Percentiles rank a stretch among this genome's conserved stretches.
Conservation (phyloP, 1,139 yeast species). For the Magnusiomyces suaveolens region DNA sequence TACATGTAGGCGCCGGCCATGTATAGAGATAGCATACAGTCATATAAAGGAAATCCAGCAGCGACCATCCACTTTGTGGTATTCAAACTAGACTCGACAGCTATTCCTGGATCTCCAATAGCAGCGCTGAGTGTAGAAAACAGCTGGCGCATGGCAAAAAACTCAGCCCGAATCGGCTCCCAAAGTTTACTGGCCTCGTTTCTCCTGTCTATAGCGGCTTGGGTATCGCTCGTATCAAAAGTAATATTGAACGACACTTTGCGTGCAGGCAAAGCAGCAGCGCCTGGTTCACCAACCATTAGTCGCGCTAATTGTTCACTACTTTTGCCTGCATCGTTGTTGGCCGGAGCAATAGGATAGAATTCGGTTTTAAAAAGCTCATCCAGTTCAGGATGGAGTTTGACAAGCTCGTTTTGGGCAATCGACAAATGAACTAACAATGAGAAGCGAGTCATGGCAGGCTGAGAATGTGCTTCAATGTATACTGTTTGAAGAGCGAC, state of each 20-base stretch:
- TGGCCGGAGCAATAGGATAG: not conserved
- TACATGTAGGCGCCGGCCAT: conserved; percentile 65
- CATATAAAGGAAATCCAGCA: conserved; percentile 60
- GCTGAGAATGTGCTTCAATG: conserved; percentile 39
- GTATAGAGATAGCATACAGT: conserved; percentile 52
- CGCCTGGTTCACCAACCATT: not conserved
- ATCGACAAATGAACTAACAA: conserved; percentile 53
- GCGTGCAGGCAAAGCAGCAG: not conserved
- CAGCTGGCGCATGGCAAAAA: conserved; percentile 63
- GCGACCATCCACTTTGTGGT: conserved; percentile 66
- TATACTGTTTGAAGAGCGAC: conserved; percentile 60
- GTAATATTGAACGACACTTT: conserved; percentile 4
- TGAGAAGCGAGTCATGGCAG: conserved; percentile 48
- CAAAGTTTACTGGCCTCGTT: conserved; percentile 28
- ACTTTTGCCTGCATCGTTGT: not conserved
- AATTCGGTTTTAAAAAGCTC: conserved; percentile 12
- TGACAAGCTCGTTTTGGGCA: conserved; percentile 53
- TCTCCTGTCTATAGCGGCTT: conserved; percentile 10
- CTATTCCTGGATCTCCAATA: conserved; percentile 55
- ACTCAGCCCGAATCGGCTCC: conserved; percentile 68
- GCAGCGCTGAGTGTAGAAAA: conserved; percentile 58
- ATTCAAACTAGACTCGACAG: conserved; percentile 53
- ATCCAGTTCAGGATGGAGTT: conserved; percentile 25
- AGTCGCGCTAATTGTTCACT: not conserved
- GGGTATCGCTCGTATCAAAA: not conserved